Percentiles rank a stretch among this genome's conserved stretches.
Evolutionary conservation across 768 basidiomycete species (phyloP).

Genomic region (Strobilomyces dryophilus): DNA sequence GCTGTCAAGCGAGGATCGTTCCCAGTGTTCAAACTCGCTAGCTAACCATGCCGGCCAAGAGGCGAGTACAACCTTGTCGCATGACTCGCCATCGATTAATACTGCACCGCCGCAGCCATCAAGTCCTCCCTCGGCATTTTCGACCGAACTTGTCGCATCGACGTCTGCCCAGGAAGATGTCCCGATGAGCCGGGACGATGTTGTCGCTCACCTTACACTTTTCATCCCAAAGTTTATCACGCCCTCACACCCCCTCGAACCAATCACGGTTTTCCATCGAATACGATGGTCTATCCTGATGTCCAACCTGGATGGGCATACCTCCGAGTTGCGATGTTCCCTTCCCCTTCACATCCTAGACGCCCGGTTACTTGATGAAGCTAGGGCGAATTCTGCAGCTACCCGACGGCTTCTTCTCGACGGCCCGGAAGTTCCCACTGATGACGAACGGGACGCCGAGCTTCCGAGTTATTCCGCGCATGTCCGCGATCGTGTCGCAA

Average conservation of each 20-base stretch:
- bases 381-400: constrained; percentile 62
- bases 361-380: constrained; percentile 66
- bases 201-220: constrained; percentile 58
- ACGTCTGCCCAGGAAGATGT: constrained; percentile 16
- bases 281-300: constrained; percentile 79
- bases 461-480: constrained; percentile 89
- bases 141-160: constrained; percentile 7
- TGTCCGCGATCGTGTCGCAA: constrained; percentile 84
- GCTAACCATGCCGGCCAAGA: constrained; percentile 2
- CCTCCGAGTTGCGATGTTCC: constrained; percentile 92
- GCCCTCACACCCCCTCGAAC: constrained; percentile 72
- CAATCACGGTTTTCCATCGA: constrained; percentile 72
- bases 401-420: constrained; percentile 58
- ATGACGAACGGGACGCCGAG: constrained; percentile 61
- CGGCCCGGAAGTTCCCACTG: constrained; percentile 32
- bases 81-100: constrained; percentile 1
- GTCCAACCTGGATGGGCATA: constrained; percentile 85
- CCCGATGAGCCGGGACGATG: constrained; percentile 38
- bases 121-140: background rate
- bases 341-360: constrained; percentile 86
- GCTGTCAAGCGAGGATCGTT: constrained; percentile 13
- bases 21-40: constrained; percentile 15
- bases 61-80: constrained; percentile 13
- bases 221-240: constrained; percentile 56
- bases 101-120: background rate